phyloP scores from a whole-genome alignment of 306 rosid species.

The Cucumis hystrix region DNA sequence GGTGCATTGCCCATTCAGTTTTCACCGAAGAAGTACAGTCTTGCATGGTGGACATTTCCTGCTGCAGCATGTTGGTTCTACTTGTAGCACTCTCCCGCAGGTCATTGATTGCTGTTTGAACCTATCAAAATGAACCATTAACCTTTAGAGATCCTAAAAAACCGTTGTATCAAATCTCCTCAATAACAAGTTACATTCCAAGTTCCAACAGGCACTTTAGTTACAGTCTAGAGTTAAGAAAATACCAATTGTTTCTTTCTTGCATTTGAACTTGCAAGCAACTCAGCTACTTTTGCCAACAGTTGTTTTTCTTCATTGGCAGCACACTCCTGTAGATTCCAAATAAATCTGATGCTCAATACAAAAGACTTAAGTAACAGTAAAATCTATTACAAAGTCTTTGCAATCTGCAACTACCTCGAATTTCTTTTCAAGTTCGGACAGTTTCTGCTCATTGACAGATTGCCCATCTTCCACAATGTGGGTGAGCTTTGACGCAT shows the following conservation, averaged over 20 bases:
- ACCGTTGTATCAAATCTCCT: neutral
- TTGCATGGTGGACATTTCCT: conserved; percentile 85
- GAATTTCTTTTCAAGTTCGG: conserved; percentile 82
- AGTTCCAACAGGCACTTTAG: neutral
- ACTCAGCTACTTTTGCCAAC: conserved; percentile 85
- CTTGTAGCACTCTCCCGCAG: conserved; percentile 88
- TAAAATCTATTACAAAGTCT: neutral
- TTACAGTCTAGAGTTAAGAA: conserved; percentile 5
- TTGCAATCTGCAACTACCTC: conserved; percentile 51
- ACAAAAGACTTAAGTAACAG: neutral
- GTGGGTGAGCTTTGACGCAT: conserved; percentile 68
- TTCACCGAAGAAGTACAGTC: conserved; percentile 67
- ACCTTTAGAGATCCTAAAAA: neutral
- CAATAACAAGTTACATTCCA: neutral
- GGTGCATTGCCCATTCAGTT: conserved; percentile 71
- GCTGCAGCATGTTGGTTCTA: conserved; percentile 58
- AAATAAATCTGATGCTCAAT: neutral
- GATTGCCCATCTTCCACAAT: conserved; percentile 78
- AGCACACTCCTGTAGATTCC: conserved; percentile 64
- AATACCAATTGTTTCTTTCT: conserved; percentile 88
- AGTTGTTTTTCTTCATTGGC: conserved; percentile 82
- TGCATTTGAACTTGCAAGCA: conserved; percentile 78
- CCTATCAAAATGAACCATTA: conserved; percentile 26
- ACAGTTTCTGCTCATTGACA: conserved; percentile 64
- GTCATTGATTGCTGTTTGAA: conserved; percentile 75